Percentiles rank a stretch among this genome's conserved stretches.
Evolutionary conservation across 2,329 filamentous ascomycete species (phyloP).

Genomic region (Incumbomyces delicatus): DNA sequence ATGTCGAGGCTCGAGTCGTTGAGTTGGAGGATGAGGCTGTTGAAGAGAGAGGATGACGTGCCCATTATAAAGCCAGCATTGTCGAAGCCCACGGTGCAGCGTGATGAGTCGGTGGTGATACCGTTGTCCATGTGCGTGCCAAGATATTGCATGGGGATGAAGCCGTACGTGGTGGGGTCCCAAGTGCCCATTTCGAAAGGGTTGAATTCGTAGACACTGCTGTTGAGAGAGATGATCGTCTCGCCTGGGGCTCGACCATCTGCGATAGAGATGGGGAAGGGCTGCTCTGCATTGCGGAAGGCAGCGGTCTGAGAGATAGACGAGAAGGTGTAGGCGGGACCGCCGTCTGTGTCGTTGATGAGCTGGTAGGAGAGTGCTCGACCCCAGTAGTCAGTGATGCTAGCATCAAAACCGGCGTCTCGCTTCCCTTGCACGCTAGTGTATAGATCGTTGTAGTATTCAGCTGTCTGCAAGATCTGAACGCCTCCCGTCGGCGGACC

Average conservation of each 20-base stretch:
- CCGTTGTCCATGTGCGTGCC: slow-evolving; percentile 64
- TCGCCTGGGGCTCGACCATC: slow-evolving; percentile 58
- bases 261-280: slow-evolving; percentile 64
- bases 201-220: slow-evolving; percentile 68
- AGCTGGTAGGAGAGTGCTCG: slow-evolving; percentile 80
- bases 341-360: slow-evolving; percentile 65
- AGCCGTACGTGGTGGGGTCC: slow-evolving; percentile 62
- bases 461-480: slow-evolving; percentile 44
- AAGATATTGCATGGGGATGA: slow-evolving; percentile 59
- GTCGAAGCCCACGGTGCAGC: slow-evolving; percentile 71
- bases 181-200: slow-evolving; percentile 69
- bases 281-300: slow-evolving; percentile 55
- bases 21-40: slow-evolving; percentile 60
- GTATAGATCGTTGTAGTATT: slow-evolving; percentile 55
- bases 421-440: slow-evolving; percentile 51
- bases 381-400: slow-evolving; percentile 83
- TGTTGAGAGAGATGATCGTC: slow-evolving; percentile 54
- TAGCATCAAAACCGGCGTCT: slow-evolving; percentile 55
- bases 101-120: slow-evolving; percentile 42
- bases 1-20: slow-evolving; percentile 41
- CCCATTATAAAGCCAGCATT: slow-evolving; percentile 77
- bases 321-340: slow-evolving; percentile 69
- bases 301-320: slow-evolving; percentile 56
- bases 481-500: slow-evolving; percentile 44
- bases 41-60: slow-evolving; percentile 77